Percentiles rank a stretch among this genome's conserved stretches.
These are phyloP conservation scores for Fusarium drepaniforme DNA, from an alignment of 2,329 filamentous ascomycete genomes.

Conservation along the genomic window DNA sequence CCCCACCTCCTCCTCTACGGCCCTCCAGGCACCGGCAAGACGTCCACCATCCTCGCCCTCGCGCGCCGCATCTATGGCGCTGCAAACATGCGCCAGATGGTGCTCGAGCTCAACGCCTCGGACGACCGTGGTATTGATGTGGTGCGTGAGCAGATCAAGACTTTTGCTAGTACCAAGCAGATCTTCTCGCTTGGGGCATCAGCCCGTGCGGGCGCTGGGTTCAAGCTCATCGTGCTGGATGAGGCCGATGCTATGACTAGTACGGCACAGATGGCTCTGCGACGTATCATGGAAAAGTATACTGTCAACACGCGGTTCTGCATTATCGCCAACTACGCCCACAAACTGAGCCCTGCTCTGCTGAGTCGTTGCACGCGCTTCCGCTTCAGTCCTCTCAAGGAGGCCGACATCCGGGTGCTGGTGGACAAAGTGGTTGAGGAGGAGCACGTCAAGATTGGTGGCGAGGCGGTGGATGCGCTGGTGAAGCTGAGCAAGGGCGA, in stretches of 20 bases:
- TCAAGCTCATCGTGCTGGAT: conserved; percentile 97
- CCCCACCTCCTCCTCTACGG: conserved; percentile 97
- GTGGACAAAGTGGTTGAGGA: conserved; percentile 92
- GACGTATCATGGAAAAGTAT: conserved; percentile 99
- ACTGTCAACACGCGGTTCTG: conserved; percentile 98
- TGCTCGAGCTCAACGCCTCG: conserved; percentile 95
- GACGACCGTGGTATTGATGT: conserved; percentile 99
- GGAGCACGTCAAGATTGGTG: conserved; percentile 85
- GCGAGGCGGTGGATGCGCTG: conserved; percentile 84
- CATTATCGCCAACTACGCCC: conserved; percentile 98
- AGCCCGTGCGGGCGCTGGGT: conserved; percentile 72
- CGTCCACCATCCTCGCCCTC: conserved; percentile 93
- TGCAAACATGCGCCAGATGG: conserved; percentile 97
- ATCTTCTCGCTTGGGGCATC: conserved; percentile 82
- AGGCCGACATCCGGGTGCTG: conserved; percentile 83
- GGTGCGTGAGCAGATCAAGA: conserved; percentile 99
- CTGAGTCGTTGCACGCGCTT: conserved; percentile 95
- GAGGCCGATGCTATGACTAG: conserved; percentile 99
- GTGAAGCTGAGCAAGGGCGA: conserved; percentile 93
- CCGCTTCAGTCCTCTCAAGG: conserved; percentile 92
- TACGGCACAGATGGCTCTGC: conserved; percentile 96
- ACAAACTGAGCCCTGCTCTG: conserved; percentile 94
- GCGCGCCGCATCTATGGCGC: conserved; percentile 92
- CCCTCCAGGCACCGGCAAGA: conserved; percentile 96
- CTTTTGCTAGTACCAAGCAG: conserved; percentile 97